Conservation (phyloP, 768 basidiomycete genomes). For the Leccinellum albellum region DNA sequence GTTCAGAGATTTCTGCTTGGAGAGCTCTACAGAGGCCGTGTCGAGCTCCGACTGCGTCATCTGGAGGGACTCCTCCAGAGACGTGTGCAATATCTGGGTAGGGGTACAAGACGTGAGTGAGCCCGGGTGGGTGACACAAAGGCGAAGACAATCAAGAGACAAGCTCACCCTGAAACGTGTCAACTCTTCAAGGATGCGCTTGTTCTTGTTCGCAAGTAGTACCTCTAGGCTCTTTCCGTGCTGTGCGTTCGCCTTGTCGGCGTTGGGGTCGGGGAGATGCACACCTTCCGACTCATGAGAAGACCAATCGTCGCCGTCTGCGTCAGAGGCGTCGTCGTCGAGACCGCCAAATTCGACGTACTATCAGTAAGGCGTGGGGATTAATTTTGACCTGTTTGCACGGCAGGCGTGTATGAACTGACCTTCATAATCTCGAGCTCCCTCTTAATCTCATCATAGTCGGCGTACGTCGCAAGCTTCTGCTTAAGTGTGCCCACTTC, state of each 20-base stretch:
- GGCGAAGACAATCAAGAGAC: no score
- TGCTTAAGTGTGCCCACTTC: constrained; percentile 70
- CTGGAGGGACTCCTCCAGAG: constrained; percentile 70
- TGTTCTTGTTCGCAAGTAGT: constrained; percentile 91
- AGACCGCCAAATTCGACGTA: constrained; percentile 94
- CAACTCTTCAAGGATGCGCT: constrained; percentile 85
- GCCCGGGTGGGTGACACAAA: not conserved
- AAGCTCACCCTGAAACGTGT: constrained; percentile 77
- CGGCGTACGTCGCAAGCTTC: constrained; percentile 67
- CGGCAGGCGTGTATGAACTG: constrained; percentile 3
- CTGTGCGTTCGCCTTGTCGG: constrained; percentile 73
- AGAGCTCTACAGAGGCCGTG: constrained; percentile 58
- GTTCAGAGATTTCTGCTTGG: constrained; percentile 75
- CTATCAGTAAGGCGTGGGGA: constrained; percentile 37
- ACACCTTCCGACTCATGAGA: constrained; percentile 46
- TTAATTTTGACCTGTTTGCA: not conserved
- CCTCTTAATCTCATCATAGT: constrained; percentile 97
- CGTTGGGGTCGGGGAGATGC: constrained; percentile 84
- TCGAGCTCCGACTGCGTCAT: constrained; percentile 56
- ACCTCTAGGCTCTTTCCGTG: constrained; percentile 84
- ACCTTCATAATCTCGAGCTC: constrained; percentile 99
- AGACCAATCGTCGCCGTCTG: constrained; percentile 50
- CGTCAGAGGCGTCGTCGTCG: constrained; percentile 54
- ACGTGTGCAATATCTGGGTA: constrained; percentile 71
- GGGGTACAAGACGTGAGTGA: not conserved